Base-by-base conservation (phyloP, 202 grass and related monocot genomes). In the Setaria viridis region DNA sequence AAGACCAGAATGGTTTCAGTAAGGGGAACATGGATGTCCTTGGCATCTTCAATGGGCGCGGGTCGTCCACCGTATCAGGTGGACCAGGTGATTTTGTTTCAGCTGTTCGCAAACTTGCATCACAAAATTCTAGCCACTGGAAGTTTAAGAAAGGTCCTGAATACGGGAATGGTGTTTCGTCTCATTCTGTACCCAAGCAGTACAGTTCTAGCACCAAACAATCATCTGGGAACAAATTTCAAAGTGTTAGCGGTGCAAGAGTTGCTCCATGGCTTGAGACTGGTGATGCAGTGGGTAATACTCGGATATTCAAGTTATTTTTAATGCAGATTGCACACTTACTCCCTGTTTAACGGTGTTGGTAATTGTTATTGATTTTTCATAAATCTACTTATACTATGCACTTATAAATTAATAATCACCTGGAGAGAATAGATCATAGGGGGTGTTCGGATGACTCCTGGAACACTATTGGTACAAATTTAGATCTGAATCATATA, bases 271-370 rank as follows among this genome's bases (percentile, higher is more conserved):
- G 97, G 97, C 97, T 99, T 78, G 97, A 99, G 70, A 99, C 93
- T 72, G 97, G 97, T n/a, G 92, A 96, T 49, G 88, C 97, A 91
- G 93, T 96, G 34, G 97, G 97, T 99, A 96, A 88, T 93, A 86
- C 64, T 85, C 65, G 15, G 25, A 25, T 25, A 25, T 25, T 25
- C 25, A 25, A 25, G 25, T 25, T 25, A 25, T 25, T 25, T 25
- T 25, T 25, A 25, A 25, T 25, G 25, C 25, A 25, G 25, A 25
- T 83, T 72, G 46, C 50, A 20, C 45, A 57, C 54, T 20, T 70
- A 47, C 58, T 72, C 34, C 56, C 48, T 58, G 41, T 82, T 63
- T 77, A 73, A 71, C 54, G 21, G 2, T 62, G 76, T 42, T 75
- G 20, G 39, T 74, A n/a, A 51, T 70, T 37, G 9, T 49, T 58